These are phyloP conservation scores for Parmales sp. DNA, from an alignment of 108 stramenopile genomes.

Conservation along the genomic window DNA sequence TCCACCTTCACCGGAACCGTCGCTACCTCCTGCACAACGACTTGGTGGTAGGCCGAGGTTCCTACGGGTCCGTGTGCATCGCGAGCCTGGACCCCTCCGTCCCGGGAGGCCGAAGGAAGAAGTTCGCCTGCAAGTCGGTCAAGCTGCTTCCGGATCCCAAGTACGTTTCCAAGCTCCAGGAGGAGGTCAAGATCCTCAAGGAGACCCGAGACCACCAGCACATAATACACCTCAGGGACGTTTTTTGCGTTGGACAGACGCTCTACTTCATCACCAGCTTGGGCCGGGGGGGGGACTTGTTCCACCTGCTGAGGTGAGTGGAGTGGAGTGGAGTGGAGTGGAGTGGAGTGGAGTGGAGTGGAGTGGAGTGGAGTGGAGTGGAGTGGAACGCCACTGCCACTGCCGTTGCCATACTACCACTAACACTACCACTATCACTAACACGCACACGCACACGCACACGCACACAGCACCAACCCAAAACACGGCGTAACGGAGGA, in stretches of 20 bases:
- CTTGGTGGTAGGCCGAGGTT: conserved; percentile 78
- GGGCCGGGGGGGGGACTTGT: conserved; percentile 77
- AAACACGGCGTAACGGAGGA: conserved; percentile 84
- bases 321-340: not conserved
- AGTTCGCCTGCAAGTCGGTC: conserved; percentile 86
- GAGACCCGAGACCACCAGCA: not conserved
- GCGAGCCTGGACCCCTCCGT: conserved; percentile 46
- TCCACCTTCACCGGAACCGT: no score
- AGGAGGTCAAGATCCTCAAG: conserved; percentile 58
- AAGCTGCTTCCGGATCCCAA: conserved; percentile 76
- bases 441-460: no score
- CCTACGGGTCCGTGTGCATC: conserved; percentile 75
- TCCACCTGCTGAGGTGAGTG: no score
- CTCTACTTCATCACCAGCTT: conserved; percentile 77
- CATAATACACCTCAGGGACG: conserved; percentile 62
- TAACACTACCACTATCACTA: no score
- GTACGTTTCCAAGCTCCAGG: conserved; percentile 83
- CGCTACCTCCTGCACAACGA: conserved; percentile 76
- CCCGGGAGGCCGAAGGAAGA: conserved; percentile 49
- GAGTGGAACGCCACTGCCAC: not conserved
- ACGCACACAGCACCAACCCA: conserved; percentile 77
- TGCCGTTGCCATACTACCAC: no score
- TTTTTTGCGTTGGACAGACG: conserved; percentile 64
- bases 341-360: not conserved
- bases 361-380: not conserved